Evolutionary conservation across 1,284 basidiomycete genomes (phyloP), one percentile per base, ranked within the genome.

Genomic region (Leccinum olivaceoglutinosum): DNA sequence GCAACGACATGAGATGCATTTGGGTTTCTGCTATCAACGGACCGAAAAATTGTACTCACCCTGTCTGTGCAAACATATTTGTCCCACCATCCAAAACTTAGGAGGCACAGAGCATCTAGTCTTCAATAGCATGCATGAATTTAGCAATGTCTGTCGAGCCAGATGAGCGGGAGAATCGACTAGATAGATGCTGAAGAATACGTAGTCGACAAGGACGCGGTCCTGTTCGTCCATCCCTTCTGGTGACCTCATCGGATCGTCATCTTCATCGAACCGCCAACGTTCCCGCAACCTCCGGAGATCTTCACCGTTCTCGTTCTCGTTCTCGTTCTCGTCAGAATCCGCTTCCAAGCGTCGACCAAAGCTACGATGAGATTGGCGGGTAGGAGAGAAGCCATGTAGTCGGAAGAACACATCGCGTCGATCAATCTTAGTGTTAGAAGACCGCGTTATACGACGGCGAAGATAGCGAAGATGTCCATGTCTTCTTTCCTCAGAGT

Each of bases 371-470:
- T 62, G 63, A 2, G 62, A 57, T 34, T 62, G 67, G 41, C 57
- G 53, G 11, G 67, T 67, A 0, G 65, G 67, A 38, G 68, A 64
- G 39, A 78, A 67, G 14, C 74, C 75, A 39, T 69, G 68, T 41
- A 65, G 66, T 60, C 66, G 65, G 25, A 66, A 66, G 46, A 76
- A 70, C 7, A 79, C 74, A 60, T 80, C 76, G 12, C 89, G 84
- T 56, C 94, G 84, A 75, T 97, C 95, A 7, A 97, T 70, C 66
- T 87, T 78, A n/a, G 88, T 74, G 36, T 92, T 83, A 4, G 95
- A 94, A 55, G 91, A 92, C 65, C 94, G 90, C 7, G 93, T 94
- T 63, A 83, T 74, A 10, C 94, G 88, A 59, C 90, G 71, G 63
- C 94, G 89, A 64, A 93, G 83, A 11, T 71, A 75, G 16, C 74